Evolutionary conservation across 352 stramenopile species (phyloP).

Genomic region (Aphanomyces stellatus): DNA sequence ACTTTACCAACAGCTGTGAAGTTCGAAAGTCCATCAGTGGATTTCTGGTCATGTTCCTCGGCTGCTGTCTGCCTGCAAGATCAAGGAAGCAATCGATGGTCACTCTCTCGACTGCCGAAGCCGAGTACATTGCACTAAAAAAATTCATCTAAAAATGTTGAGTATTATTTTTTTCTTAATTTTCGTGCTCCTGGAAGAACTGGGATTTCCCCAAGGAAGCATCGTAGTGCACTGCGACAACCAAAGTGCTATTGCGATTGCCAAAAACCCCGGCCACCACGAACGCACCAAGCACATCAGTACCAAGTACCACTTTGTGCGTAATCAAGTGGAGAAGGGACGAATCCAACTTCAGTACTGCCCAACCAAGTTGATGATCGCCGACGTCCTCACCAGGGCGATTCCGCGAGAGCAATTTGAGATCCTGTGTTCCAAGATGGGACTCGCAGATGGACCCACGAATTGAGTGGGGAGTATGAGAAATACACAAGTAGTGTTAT

Average conservation of each 20-base stretch:
- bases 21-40: conserved; percentile 14
- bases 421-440: background rate
- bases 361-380: background rate
- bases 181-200: background rate
- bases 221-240: background rate
- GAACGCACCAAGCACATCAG: background rate
- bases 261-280: background rate
- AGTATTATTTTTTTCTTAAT: background rate
- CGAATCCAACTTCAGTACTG: background rate
- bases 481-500: background rate
- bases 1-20: conserved; percentile 10
- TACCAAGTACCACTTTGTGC: background rate
- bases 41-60: background rate
- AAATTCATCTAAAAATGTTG: background rate
- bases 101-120: background rate
- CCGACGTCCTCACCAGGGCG: background rate
- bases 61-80: background rate
- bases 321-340: background rate
- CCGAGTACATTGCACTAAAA: background rate
- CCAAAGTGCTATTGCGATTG: background rate
- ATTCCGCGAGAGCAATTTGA: conserved; percentile 9
- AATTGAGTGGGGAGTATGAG: conserved; percentile 8
- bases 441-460: background rate
- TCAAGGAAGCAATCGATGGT: conserved; percentile 1
- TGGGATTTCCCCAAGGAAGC: background rate